A percentile compares a stretch with the other conserved stretches of the same genome.
Evolutionary conservation across 768 basidiomycete genomes (phyloP).

Genomic region (Boletus insuetus): DNA sequence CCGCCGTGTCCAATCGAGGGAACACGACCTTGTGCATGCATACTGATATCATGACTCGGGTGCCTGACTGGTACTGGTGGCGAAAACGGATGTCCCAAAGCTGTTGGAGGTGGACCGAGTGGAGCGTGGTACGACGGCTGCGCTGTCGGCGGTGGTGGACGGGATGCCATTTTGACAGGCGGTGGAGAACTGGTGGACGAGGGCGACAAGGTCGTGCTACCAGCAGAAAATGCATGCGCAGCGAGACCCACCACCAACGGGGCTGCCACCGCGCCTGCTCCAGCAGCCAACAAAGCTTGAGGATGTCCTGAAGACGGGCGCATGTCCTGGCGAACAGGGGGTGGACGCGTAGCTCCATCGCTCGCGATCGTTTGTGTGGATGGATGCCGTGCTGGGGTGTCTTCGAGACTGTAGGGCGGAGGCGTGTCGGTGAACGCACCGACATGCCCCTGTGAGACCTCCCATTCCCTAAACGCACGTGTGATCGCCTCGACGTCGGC

Average conservation of each 20-base stretch:
- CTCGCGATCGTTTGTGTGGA: not conserved
- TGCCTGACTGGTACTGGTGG: too few species aligned
- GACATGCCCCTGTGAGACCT: not conserved
- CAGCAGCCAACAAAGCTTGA: constrained; percentile 2
- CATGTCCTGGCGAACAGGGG: not conserved
- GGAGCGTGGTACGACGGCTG: not conserved
- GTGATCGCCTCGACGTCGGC: constrained; percentile 26
- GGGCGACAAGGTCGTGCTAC: not conserved
- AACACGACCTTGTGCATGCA: not conserved
- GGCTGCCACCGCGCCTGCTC: not conserved
- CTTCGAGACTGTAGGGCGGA: constrained; percentile 67
- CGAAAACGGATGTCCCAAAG: too few species aligned
- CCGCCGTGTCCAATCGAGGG: not conserved
- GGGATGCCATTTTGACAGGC: constrained; percentile 8
- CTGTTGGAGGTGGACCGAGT: too few species aligned
- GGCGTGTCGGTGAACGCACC: constrained; percentile 54
- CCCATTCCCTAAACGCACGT: too few species aligned
- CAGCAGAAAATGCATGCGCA: not conserved
- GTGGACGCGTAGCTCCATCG: not conserved
- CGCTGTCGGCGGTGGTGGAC: constrained; percentile 5
- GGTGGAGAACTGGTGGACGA: constrained; percentile 7
- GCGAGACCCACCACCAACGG: not conserved
- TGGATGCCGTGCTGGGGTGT: constrained; percentile 1
- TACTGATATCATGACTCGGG: too few species aligned
- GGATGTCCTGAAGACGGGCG: constrained; percentile 9